Percentiles rank a stretch among this genome's conserved stretches.
Conservation (phyloP, 2,329 filamentous ascomycete species). For the Sarocladiaceae sp. region DNA sequence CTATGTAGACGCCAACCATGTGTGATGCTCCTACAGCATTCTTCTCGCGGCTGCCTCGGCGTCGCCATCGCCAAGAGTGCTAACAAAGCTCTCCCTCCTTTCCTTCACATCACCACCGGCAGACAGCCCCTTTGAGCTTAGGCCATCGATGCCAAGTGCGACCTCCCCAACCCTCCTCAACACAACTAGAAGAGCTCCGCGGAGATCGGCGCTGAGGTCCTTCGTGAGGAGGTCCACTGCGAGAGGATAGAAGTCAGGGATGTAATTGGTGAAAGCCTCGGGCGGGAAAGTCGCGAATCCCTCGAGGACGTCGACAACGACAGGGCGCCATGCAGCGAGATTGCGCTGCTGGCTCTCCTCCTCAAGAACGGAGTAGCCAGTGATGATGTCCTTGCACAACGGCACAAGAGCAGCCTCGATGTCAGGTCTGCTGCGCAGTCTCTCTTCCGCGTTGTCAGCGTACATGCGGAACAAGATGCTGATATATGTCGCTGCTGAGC, state of each 20-base stretch:
- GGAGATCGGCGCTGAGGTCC: constrained; percentile 76
- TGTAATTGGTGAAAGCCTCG: constrained; percentile 73
- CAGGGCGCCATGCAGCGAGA: constrained; percentile 93
- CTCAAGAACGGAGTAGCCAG: constrained; percentile 78
- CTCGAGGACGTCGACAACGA: constrained; percentile 94
- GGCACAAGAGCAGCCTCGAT: constrained; percentile 92
- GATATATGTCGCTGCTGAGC: constrained; percentile 90
- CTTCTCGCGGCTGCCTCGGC: constrained; percentile 28
- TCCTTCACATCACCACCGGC: constrained; percentile 12
- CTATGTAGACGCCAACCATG: no score
- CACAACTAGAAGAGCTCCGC: constrained; percentile 71
- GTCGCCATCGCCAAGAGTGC: constrained; percentile 24
- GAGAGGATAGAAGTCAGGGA: constrained; percentile 81
- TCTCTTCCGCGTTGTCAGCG: constrained; percentile 79
- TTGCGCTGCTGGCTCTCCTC: constrained; percentile 97
- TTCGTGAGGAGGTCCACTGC: constrained; percentile 77
- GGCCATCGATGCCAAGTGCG: constrained; percentile 51
- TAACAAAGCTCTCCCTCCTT: constrained; percentile 38
- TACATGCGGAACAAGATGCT: constrained; percentile 97
- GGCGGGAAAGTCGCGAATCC: constrained; percentile 83
- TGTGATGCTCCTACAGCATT: constrained; percentile 26
- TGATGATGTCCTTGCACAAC: constrained; percentile 90
- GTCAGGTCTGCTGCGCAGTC: constrained; percentile 71
- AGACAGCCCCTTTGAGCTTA: constrained; percentile 27
- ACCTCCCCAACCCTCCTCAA: constrained; percentile 81